Base-by-base conservation (phyloP, 73 alveolate genomes). In the Blepharisma stoltei region DNA sequence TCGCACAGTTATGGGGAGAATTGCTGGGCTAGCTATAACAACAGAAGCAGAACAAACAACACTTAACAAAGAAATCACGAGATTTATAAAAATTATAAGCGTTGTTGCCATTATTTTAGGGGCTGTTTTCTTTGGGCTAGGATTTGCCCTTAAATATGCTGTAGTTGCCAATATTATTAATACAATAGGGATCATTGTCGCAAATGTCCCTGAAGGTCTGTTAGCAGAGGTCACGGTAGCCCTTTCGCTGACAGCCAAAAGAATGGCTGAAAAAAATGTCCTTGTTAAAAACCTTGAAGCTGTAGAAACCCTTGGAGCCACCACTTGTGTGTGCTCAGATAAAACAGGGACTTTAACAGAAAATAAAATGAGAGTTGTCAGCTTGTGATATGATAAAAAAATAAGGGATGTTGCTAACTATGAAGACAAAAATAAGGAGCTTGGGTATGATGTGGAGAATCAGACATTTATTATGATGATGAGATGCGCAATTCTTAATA, bases 141-240 rank as follows among this genome's bases (percentile, higher is more conserved):
- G 94, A 41, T 77, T 92, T 67, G 88, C 88, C 60, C 79, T 80
- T 81, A 94, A 95, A 46, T 94, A 89, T 70, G 88, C 88, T 75
- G 68, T 92, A 48, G 90, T 93, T 76, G 77, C 97, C 25, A 89
- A 91, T 86, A 71, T 95, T 53, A 90, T 89, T 23, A 93, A 88
- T 77, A 94, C 95, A 55, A 92, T 95, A 77, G 99, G 99, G 55
- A 93, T 95, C 50, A 94, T 95, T 76, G 97, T 93, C 7, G 99
- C 99, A n/a, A 95, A 95, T 83, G 95, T 95, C 44, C 99, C 99
- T 37, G 99, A 93, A 85, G 99, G 99, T 32, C 88, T 95, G 47
- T 77, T 93, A 14, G 93, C 92, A 7, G 89, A 98, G 55, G 97
- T 95, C 32, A 95, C 99, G 6, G 96, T 95, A 38, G 81, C 95